A percentile compares a stretch with the other conserved stretches of the same genome.
Evolutionary conservation across 441 rosid species (phyloP).

Genomic region (Theobroma grandiflorum): DNA sequence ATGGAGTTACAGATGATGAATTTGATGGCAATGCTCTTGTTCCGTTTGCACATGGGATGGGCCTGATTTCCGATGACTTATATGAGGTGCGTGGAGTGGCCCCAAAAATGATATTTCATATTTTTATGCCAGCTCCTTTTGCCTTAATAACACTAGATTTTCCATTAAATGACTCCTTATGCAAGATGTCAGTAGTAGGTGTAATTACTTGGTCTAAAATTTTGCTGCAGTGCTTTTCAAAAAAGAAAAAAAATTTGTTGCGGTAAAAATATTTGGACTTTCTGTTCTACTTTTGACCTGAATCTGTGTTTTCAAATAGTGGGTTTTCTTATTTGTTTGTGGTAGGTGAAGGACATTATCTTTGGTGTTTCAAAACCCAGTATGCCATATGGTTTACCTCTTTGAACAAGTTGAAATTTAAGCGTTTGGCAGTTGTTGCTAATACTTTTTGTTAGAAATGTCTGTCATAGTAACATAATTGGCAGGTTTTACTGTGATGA

Average conservation of each 20-base stretch:
- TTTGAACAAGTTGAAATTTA: not conserved
- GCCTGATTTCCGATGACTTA: slow-evolving; percentile 74
- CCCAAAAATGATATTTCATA: not conserved
- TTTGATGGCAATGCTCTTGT: slow-evolving; percentile 86
- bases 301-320: not conserved
- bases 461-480: not conserved
- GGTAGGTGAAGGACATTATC: not conserved
- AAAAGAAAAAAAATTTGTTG: not conserved
- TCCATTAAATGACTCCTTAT: not conserved
- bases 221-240: not conserved
- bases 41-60: slow-evolving; percentile 93
- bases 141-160: not conserved
- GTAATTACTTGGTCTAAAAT: not conserved
- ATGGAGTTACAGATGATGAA: slow-evolving; percentile 71
- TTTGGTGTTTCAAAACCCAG: no score
- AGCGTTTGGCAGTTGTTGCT: not conserved
- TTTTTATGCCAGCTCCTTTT: slow-evolving; percentile 20
- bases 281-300: not conserved
- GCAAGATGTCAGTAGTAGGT: not conserved
- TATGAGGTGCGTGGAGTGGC: slow-evolving; percentile 54
- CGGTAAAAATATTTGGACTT: not conserved
- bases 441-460: not conserved
- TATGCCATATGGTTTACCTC: not conserved
- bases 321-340: not conserved
- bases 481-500: not conserved